Evolutionary conservation across 2,329 filamentous ascomycete genomes (phyloP), one percentile per base, ranked within the genome.

Genomic region (Xylaria arbuscula): DNA sequence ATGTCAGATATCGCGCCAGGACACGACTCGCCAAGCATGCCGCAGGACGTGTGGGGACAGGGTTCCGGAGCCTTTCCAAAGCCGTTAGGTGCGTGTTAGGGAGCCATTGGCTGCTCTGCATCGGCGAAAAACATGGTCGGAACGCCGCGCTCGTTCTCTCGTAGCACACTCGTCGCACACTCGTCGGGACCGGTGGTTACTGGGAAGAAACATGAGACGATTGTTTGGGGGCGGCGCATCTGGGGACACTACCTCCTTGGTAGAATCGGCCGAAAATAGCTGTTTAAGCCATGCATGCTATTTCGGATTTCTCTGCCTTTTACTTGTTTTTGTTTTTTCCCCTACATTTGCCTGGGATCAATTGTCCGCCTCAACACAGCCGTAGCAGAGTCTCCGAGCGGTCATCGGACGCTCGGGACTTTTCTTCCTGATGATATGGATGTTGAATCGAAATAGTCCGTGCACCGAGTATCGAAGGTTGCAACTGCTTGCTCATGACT

Each of bases 261-360:
- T 56, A 61, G 61, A 53, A 36, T 61, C 42, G 38, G 66, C 56
- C 55, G 22, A 40, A 32, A 48, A 17, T 24, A 15, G 10, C 24
- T n/a, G 4, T 42, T 15, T 10, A 47, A 28, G 38, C 19, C 32
- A n/a, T 19, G 38, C 22, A 58, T 45, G 53, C 51, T 13, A 24
- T 28, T 28, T 28, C 28, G 28, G 28, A 5, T 28, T 28, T 28
- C 5, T 28, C 28, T n/a, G n/a, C 28, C 28, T 2, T 28, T 5
- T 28, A 28, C 5, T 28, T 28, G 5, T 28, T 28, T 28, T 3
- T 28, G 2, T 28, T 5, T 28, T 5, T 28, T 28, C 28, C 28
- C 28, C 28, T 3, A 3, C 5, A 5, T 28, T 5, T 50, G 3
- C n/a, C 45, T 11, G n/a, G n/a, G 5, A 50, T 45, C 10, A 47